Conservation (phyloP, 2,329 filamentous ascomycete species). For the Diaporthe aspalathi region DNA sequence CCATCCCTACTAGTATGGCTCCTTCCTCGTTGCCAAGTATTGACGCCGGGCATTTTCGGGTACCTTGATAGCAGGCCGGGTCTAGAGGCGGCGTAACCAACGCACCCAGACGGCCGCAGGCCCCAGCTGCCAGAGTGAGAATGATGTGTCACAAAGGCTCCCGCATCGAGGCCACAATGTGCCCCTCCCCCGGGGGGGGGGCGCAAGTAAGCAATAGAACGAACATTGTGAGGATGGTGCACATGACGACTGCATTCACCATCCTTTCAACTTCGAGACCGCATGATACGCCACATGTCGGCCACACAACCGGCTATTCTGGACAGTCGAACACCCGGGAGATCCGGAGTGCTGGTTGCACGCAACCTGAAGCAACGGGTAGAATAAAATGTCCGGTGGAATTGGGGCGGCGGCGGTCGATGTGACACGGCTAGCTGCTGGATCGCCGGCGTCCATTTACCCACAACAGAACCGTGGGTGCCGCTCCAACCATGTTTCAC, state of each 20-base stretch:
- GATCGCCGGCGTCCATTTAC: conserved; percentile 15
- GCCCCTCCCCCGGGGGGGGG: neutral
- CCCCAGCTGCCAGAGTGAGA: neutral
- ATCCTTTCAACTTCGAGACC: too few relatives aligned
- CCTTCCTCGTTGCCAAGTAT: conserved; percentile 14
- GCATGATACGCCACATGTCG: neutral
- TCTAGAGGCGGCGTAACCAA: neutral
- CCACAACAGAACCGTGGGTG: conserved; percentile 11
- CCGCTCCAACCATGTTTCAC: conserved; percentile 23
- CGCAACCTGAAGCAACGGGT: neutral
- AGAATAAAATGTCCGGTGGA: neutral
- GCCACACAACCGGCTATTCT: neutral
- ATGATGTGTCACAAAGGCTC: conserved; percentile 7
- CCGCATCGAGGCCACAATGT: neutral
- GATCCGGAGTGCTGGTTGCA: neutral
- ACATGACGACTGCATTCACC: too few relatives aligned
- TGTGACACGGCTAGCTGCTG: conserved; percentile 16
- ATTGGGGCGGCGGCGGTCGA: conserved; percentile 5
- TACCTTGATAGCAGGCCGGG: neutral
- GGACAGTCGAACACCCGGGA: neutral
- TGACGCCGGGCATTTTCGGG: conserved; percentile 12
- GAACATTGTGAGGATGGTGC: neutral
- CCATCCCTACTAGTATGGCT: conserved; percentile 23
- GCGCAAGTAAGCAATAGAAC: too few relatives aligned
- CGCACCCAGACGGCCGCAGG: neutral